Percentiles rank a stretch among this genome's conserved stretches.
Evolutionary conservation across 2,329 filamentous ascomycete species (phyloP).

Genomic region (Hortaea werneckii): DNA sequence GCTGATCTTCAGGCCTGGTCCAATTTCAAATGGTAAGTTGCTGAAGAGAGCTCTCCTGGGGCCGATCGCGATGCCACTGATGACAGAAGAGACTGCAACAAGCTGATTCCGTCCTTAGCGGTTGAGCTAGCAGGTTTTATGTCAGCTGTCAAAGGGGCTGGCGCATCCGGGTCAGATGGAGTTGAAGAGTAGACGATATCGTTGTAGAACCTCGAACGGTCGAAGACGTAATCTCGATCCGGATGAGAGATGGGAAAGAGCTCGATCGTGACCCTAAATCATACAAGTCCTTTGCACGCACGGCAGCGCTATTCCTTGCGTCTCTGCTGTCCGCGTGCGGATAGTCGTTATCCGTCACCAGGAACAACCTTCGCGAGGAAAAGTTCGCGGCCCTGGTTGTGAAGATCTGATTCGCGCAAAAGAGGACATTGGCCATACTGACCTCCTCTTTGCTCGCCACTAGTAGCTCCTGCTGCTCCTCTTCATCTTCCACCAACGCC

Average conservation of each 20-base stretch:
- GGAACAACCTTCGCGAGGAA: constrained; percentile 81
- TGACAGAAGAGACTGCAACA: constrained; percentile 70
- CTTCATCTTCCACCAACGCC: constrained; percentile 66
- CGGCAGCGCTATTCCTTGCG: constrained; percentile 64
- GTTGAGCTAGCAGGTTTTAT: constrained; percentile 50
- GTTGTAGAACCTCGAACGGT: constrained; percentile 82
- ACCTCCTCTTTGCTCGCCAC: constrained; percentile 58
- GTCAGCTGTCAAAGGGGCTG: constrained; percentile 41
- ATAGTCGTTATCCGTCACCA: constrained; percentile 89
- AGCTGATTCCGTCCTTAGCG: constrained; percentile 62
- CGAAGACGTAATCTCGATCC: constrained; percentile 54
- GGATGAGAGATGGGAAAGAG: constrained; percentile 76
- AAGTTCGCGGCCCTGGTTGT: constrained; percentile 93
- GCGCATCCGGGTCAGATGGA: constrained; percentile 59
- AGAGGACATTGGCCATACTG: constrained; percentile 80
- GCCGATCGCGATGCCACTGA: constrained; percentile 87
- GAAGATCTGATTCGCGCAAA: constrained; percentile 93
- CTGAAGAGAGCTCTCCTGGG: constrained; percentile 77
- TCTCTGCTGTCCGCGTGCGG: constrained; percentile 66
- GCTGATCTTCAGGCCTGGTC: constrained; percentile 72
- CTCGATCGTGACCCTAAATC: constrained; percentile 83
- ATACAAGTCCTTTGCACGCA: constrained; percentile 87
- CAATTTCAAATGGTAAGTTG: constrained; percentile 77
- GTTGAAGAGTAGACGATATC: constrained; percentile 80
- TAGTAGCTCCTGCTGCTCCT: constrained; percentile 58